A percentile compares a stretch with the other conserved stretches of the same genome.
phyloP scores from a whole-genome alignment of 371 early-diverging fungal genomes.

The Lichtheimia ornata region DNA sequence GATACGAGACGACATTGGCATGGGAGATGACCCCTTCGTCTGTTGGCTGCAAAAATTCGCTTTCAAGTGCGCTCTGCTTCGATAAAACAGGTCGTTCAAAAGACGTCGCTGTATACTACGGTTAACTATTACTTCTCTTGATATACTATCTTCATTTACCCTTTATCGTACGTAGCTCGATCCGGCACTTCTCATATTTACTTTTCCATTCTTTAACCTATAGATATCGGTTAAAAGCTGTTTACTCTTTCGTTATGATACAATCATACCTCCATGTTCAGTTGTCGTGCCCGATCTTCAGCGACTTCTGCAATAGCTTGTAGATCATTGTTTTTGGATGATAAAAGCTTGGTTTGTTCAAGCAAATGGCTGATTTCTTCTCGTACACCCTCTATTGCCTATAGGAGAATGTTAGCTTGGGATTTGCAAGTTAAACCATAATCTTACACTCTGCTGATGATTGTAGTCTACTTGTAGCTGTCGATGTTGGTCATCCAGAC shows the following conservation, averaged over 20 bases:
- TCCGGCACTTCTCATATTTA: constrained; percentile 48
- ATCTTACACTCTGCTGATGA: constrained; percentile 72
- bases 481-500: constrained; percentile 52
- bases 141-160: constrained; percentile 21
- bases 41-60: constrained; percentile 43
- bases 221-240: neutral
- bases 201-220: constrained; percentile 46
- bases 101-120: constrained; percentile 1
- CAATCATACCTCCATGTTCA: constrained; percentile 34
- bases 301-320: constrained; percentile 44
- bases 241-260: neutral
- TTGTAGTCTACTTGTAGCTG: constrained; percentile 69
- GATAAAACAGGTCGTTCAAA: constrained; percentile 36
- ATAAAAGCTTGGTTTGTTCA: constrained; percentile 68
- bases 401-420: constrained; percentile 6
- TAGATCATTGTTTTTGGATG: constrained; percentile 65
- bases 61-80: constrained; percentile 33
- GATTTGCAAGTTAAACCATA: neutral
- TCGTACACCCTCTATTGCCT: constrained; percentile 75
- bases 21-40: constrained; percentile 71
- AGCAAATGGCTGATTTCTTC: constrained; percentile 72
- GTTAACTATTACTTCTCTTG: neutral
- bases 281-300: constrained; percentile 23
- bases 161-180: constrained; percentile 52
- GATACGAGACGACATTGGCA: constrained; percentile 69